These are phyloP conservation scores for Boletus eberwhitei DNA, from an alignment of 768 basidiomycete species.

Conservation along the genomic window DNA sequence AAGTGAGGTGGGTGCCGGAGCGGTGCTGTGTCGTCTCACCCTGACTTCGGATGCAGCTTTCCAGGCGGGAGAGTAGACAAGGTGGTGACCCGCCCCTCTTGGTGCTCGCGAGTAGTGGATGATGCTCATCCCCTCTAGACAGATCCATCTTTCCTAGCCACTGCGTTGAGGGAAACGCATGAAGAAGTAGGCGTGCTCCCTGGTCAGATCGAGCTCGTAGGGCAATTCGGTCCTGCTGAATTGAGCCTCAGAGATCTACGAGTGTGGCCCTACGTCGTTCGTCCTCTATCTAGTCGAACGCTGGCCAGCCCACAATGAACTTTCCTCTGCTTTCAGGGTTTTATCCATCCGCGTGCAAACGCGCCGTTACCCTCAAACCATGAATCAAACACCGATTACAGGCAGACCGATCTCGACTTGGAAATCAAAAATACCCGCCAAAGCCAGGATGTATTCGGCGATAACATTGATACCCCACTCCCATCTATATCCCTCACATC, in stretches of 20 bases:
- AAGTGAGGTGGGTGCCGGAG: conserved; percentile 59
- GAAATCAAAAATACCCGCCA: neutral
- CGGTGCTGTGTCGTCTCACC: neutral
- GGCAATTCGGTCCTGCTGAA: conserved; percentile 61
- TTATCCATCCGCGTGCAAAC: conserved; percentile 30
- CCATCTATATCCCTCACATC: conserved; percentile 56
- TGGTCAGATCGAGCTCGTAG: conserved; percentile 62
- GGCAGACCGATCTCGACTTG: neutral
- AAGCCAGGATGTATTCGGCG: neutral
- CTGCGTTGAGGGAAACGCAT: conserved; percentile 68
- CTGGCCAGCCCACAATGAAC: neutral
- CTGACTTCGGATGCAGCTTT: conserved; percentile 46
- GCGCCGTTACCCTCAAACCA: neutral
- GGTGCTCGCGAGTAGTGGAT: neutral
- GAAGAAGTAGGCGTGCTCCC: conserved; percentile 70
- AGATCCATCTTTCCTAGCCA: conserved; percentile 49
- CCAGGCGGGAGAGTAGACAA: conserved; percentile 72
- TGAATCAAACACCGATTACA: conserved; percentile 1
- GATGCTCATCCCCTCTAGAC: conserved; percentile 34
- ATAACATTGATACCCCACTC: conserved; percentile 42
- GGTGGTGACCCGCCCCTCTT: conserved; percentile 32
- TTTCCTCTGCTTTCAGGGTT: conserved; percentile 35
- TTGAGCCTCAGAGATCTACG: conserved; percentile 53
- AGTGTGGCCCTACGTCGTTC: conserved; percentile 78
- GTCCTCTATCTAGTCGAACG: conserved; percentile 23